phyloP scores from a whole-genome alignment of 176 grass and related monocot genomes.

The Hyparrhenia diplandra region DNA sequence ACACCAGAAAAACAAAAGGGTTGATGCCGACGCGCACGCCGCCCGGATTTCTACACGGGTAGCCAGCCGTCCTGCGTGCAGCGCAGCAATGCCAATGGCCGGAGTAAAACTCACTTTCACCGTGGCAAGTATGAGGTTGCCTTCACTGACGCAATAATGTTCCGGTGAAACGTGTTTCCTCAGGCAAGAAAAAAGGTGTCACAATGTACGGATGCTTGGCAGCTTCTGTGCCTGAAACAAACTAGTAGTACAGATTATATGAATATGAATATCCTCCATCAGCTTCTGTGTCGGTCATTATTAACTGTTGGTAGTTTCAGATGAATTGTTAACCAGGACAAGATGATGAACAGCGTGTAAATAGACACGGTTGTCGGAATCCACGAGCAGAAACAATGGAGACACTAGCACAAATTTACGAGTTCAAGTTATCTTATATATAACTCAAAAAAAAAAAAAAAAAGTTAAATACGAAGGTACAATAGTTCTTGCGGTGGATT shows the following conservation, averaged over 20 bases:
- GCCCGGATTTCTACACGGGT: constrained; percentile 19
- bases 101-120: constrained; percentile 34
- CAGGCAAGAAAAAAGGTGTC: neutral
- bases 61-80: neutral
- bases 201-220: neutral
- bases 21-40: constrained; percentile 20
- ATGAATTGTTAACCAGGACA: neutral
- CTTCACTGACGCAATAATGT: constrained; percentile 19
- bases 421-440: no score
- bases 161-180: constrained; percentile 7
- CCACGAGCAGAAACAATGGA: neutral
- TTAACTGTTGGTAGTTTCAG: neutral
- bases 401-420: neutral
- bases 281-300: neutral
- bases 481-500: neutral
- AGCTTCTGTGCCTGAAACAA: neutral
- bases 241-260: neutral
- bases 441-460: no score
- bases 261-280: neutral
- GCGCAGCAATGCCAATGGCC: neutral
- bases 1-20: neutral
- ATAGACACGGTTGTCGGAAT: neutral
- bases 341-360: neutral
- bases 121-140: constrained; percentile 27
- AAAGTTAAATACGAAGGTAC: neutral